These are phyloP conservation scores for Plasmodium berghei DNA, from an alignment of 169 alveolate genomes.

Conservation along the genomic window DNA sequence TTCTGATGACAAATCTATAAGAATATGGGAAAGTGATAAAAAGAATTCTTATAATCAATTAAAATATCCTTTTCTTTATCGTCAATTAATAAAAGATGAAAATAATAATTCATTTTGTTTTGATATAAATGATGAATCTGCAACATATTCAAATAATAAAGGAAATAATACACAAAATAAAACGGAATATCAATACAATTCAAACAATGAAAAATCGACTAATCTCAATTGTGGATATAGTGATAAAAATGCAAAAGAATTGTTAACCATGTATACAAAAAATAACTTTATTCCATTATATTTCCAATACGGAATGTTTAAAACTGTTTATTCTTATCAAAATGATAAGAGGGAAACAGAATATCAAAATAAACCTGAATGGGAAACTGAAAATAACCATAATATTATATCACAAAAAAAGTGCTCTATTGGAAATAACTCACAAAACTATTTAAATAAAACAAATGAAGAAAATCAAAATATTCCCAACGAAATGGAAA, in stretches of 20 bases:
- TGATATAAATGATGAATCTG: neutral
- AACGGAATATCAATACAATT: too few relatives aligned
- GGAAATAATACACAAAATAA: neutral
- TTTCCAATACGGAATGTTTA: constrained; percentile 48
- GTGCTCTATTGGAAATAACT: too few relatives aligned
- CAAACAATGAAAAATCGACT: too few relatives aligned
- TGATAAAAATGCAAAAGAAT: neutral
- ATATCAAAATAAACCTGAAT: too few relatives aligned
- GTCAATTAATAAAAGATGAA: constrained; percentile 29
- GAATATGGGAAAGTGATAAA: constrained; percentile 47
- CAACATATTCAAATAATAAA: neutral
- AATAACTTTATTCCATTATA: constrained; percentile 35
- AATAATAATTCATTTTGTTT: constrained; percentile 1
- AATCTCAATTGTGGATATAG: constrained; percentile 1
- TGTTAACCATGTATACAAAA: constrained; percentile 8
- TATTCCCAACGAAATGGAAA: too few relatives aligned
- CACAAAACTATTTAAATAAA: too few relatives aligned
- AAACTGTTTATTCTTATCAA: constrained; percentile 6
- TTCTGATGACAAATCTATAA: constrained; percentile 79
- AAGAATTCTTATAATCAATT: constrained; percentile 18
- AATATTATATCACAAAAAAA: too few relatives aligned
- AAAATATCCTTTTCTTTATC: constrained; percentile 67
- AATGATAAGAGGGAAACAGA: constrained; percentile 1
- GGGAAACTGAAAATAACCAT: too few relatives aligned
- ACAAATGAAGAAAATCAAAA: too few relatives aligned